Percentiles rank a stretch among this genome's conserved stretches.
Conservation (phyloP, 139 green algal genomes). For the Tetratostichococcus sp. region DNA sequence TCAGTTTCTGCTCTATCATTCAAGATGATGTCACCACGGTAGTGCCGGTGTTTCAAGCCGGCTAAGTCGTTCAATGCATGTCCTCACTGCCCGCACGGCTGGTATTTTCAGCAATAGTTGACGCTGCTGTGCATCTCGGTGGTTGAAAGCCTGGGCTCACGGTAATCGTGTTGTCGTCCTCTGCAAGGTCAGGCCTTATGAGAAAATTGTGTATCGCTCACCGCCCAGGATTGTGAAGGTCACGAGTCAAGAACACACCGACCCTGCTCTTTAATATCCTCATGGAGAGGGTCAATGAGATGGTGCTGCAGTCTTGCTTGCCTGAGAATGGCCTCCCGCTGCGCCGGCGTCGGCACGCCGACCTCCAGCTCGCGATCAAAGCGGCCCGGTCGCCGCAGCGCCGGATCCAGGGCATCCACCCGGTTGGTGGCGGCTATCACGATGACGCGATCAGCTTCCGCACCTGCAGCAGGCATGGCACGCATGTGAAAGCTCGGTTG, state of each 20-base stretch:
- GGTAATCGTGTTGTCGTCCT: neutral
- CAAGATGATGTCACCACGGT: neutral
- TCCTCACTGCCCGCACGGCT: neutral
- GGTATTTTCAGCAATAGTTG: too few relatives aligned
- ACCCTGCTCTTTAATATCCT: too few relatives aligned
- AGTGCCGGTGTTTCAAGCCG: neutral
- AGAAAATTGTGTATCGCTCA: neutral
- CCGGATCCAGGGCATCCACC: conserved; percentile 75
- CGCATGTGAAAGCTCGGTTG: too few relatives aligned
- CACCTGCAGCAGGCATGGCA: neutral
- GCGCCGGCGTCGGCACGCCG: conserved; percentile 55
- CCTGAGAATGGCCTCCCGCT: conserved; percentile 67
- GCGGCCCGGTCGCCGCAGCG: conserved; percentile 83
- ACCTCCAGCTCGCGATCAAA: conserved; percentile 94
- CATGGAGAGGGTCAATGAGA: too few relatives aligned
- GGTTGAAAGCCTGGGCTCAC: neutral
- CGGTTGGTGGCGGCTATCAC: conserved; percentile 92
- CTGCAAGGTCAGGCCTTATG: neutral
- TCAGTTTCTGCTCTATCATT: conserved; percentile 1
- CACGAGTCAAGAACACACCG: too few relatives aligned
- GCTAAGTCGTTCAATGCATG: neutral
- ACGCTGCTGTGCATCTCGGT: too few relatives aligned
- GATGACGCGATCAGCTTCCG: conserved; percentile 52
- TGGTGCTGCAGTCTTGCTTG: neutral
- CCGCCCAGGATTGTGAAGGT: neutral